Evolutionary conservation across 495 filamentous ascomycete genomes (phyloP).

Genomic region (Aspergillus taichungensis): DNA sequence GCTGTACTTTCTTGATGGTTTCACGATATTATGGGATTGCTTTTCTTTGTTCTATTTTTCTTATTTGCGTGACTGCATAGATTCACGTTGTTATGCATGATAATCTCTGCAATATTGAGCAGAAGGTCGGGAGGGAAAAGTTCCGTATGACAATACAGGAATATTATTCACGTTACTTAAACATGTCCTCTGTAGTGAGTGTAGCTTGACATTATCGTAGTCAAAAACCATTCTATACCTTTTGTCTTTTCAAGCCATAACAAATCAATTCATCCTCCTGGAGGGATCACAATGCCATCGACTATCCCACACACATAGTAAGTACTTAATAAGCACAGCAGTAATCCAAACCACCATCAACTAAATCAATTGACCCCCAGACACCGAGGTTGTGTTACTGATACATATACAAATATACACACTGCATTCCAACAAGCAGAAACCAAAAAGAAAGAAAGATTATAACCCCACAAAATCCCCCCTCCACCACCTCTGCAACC

Average conservation of each 20-base stretch:
- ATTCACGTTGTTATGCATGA: constrained; percentile 28
- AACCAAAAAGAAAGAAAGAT: neutral
- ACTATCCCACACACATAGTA: too few relatives aligned
- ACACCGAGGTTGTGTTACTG: too few relatives aligned
- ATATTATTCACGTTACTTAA: constrained; percentile 1
- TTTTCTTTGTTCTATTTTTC: constrained; percentile 35
- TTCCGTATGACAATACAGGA: constrained; percentile 13
- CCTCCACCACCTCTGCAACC: constrained; percentile 36
- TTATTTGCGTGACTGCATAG: constrained; percentile 43
- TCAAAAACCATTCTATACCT: neutral
- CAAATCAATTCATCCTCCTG: too few relatives aligned
- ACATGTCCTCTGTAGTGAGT: neutral
- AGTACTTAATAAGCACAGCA: too few relatives aligned
- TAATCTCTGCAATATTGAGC: constrained; percentile 9
- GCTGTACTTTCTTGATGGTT: constrained; percentile 37
- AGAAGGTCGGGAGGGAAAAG: constrained; percentile 20
- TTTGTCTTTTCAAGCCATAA: neutral
- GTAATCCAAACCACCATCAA: neutral
- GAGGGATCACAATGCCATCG: too few relatives aligned
- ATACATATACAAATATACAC: too few relatives aligned
- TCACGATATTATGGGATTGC: constrained; percentile 37
- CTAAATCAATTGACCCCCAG: neutral
- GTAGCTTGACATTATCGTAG: neutral
- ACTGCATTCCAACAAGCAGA: too few relatives aligned
- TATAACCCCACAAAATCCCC: constrained; percentile 33